Percentiles rank a stretch among this genome's conserved stretches.
Evolutionary conservation across 139 green algal species (phyloP).

Genomic region (Diplosphaera chodatii): DNA sequence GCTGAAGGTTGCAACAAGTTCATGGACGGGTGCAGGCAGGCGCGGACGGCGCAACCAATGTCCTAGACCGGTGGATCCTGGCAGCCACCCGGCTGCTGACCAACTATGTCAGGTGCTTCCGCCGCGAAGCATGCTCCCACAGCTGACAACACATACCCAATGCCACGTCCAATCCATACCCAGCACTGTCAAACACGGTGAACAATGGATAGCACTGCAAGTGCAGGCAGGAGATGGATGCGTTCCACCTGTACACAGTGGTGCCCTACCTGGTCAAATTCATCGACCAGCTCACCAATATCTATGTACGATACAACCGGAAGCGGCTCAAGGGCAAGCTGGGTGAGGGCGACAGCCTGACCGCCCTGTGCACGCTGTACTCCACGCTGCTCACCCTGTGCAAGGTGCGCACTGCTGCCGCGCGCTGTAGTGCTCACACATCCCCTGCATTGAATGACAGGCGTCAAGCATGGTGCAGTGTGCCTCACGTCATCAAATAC

Average conservation of each 20-base stretch:
- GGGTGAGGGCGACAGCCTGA: constrained; percentile 55
- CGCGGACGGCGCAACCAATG: constrained; percentile 53
- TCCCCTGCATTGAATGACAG: no score
- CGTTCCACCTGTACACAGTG: constrained; percentile 97
- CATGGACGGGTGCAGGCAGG: constrained; percentile 21
- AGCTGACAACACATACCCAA: no score
- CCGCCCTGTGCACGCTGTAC: constrained; percentile 70
- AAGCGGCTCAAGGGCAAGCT: constrained; percentile 81
- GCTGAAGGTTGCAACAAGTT: no score
- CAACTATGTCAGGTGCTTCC: constrained; percentile 51
- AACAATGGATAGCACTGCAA: neutral
- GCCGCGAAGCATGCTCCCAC: no score
- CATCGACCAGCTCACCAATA: constrained; percentile 96
- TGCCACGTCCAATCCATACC: no score
- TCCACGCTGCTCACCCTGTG: constrained; percentile 84
- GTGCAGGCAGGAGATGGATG: constrained; percentile 82
- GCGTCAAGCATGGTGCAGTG: no score
- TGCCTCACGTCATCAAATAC: no score
- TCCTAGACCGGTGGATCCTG: constrained; percentile 88
- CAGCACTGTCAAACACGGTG: no score
- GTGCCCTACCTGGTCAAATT: constrained; percentile 89
- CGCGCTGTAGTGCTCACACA: no score
- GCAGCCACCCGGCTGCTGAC: constrained; percentile 71
- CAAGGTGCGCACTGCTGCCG: constrained; percentile 36
- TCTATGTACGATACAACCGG: constrained; percentile 98